Percentiles rank a stretch among this genome's conserved stretches.
Evolutionary conservation across 1,139 yeast species (phyloP).

Genomic region (Suhomyces maxii): DNA sequence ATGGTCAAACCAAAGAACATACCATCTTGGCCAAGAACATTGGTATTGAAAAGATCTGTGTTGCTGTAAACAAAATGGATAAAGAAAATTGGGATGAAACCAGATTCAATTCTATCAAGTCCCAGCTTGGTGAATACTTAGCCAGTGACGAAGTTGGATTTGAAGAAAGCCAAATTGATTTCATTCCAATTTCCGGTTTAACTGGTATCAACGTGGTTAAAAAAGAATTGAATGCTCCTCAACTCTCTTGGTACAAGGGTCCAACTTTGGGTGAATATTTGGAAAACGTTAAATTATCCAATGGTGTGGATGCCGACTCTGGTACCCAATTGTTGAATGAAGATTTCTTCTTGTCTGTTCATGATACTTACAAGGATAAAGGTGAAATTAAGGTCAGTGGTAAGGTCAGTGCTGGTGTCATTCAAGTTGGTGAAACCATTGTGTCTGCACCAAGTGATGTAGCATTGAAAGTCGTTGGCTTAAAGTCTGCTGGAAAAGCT

Average conservation of each 20-base stretch:
- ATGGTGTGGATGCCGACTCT: conserved; percentile 5
- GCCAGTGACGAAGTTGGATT: conserved; percentile 60
- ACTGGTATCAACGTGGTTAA: conserved; percentile 78
- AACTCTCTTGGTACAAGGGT: conserved; percentile 63
- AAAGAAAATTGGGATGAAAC: conserved; percentile 65
- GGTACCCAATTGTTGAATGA: conserved; percentile 27
- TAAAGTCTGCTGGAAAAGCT: conserved; percentile 26
- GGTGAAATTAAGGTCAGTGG: conserved; percentile 59
- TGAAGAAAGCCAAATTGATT: conserved; percentile 47
- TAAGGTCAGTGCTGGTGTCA: conserved; percentile 69
- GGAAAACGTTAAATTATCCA: conserved; percentile 32
- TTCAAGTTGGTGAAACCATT: conserved; percentile 76
- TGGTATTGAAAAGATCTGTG: conserved; percentile 74
- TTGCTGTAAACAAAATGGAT: conserved; percentile 90
- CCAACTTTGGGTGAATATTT: conserved; percentile 63
- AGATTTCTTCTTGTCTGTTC: conserved; percentile 50
- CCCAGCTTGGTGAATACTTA: conserved; percentile 60
- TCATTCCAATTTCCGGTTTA: conserved; percentile 86
- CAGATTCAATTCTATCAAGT: conserved; percentile 62
- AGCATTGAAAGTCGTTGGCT: conserved; percentile 32
- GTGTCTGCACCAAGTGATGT: conserved; percentile 55
- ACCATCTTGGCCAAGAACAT: conserved; percentile 77
- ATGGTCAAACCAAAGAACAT: conserved; percentile 96
- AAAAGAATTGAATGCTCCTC: conserved; percentile 28
- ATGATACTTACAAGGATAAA: conserved; percentile 39